Evolutionary conservation across 1,284 basidiomycete species (phyloP), one percentile per base, ranked within the genome.

Genomic region (Blastosporella zonata): DNA sequence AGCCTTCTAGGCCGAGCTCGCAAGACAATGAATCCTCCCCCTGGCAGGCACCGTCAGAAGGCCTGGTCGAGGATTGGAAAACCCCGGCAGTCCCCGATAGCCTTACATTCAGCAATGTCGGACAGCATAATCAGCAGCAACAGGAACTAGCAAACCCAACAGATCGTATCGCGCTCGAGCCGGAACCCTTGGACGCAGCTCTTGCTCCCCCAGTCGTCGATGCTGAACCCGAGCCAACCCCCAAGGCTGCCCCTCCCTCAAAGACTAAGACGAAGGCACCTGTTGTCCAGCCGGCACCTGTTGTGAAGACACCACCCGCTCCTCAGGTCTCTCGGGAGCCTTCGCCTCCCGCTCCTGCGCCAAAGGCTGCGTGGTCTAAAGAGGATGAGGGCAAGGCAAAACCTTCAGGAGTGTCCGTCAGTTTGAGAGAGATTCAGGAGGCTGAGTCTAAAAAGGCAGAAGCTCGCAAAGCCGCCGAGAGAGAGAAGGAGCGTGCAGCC

Each of bases 361-460:
- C 43, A 1, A 58, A 58, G 41, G 52, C 50, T 31, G 50, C 77
- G 4, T 89, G 86, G 84, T 70, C 71, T 15, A 79, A 75, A 50
- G 81, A 82, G 33, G 85, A 88, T 29, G 85, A 87, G 9, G 64
- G 67, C 62, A 82, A 80, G 63, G 63, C 69, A 23, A 75, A 75
- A 56, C 56, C 67, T 6, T 59, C 72, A 0, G 65, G 69, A 15
- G 59, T 67, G 2, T 70, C 83, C n/a, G 72, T 84, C 22, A 90
- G 89, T 56, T 72, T 99, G 43, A 85, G 94, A 48, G 93, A 98
- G 59, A 99, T 99, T 50, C 97, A 99, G 66, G 93, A 97, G 59
- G 86, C 87, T 1, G 97, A 99, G 69, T 83, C 82, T 12, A 92
- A 83, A 67, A 86, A 85, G 60, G 77, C 81, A 1, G 93, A 93